These are phyloP conservation scores for Fusarium clavum DNA, from an alignment of 2,329 filamentous ascomycete species.

Conservation along the genomic window DNA sequence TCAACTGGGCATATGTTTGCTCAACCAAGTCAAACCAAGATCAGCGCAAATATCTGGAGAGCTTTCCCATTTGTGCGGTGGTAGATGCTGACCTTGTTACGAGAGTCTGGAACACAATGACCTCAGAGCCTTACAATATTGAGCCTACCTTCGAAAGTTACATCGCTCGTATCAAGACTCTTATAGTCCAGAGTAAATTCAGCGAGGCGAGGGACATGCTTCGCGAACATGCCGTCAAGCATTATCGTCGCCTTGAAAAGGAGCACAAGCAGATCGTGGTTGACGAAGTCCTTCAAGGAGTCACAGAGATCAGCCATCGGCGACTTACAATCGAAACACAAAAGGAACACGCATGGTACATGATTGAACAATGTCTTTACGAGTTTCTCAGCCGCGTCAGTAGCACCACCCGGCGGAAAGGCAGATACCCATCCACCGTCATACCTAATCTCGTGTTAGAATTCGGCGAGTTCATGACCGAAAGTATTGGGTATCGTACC, in stretches of 20 bases:
- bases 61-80: slow-evolving; percentile 43
- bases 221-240: slow-evolving; percentile 55
- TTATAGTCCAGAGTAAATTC: slow-evolving; percentile 49
- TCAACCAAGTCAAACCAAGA: slow-evolving; percentile 52
- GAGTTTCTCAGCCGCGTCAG: slow-evolving; percentile 44
- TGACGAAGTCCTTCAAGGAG: slow-evolving; percentile 50
- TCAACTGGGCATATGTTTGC: slow-evolving; percentile 75
- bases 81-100: slow-evolving; percentile 59
- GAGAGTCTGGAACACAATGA: slow-evolving; percentile 70
- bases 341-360: slow-evolving; percentile 50
- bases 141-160: slow-evolving; percentile 68
- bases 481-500: slow-evolving; percentile 49
- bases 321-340: slow-evolving; percentile 47
- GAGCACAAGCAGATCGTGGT: slow-evolving; percentile 46
- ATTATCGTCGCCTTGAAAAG: slow-evolving; percentile 46
- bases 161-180: slow-evolving; percentile 56
- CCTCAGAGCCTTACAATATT: slow-evolving; percentile 65
- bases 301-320: slow-evolving; percentile 30
- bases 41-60: slow-evolving; percentile 52
- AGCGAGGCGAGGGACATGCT: slow-evolving; percentile 53
- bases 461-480: slow-evolving; percentile 51
- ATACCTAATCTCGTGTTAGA: slow-evolving; percentile 51
- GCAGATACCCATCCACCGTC: slow-evolving; percentile 31
- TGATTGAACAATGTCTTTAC: slow-evolving; percentile 47
- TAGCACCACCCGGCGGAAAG: slow-evolving; percentile 38